Evolutionary conservation across 331 rosid species (phyloP), one percentile per base, ranked within the genome.

Genomic region (Rosa hybrid): DNA sequence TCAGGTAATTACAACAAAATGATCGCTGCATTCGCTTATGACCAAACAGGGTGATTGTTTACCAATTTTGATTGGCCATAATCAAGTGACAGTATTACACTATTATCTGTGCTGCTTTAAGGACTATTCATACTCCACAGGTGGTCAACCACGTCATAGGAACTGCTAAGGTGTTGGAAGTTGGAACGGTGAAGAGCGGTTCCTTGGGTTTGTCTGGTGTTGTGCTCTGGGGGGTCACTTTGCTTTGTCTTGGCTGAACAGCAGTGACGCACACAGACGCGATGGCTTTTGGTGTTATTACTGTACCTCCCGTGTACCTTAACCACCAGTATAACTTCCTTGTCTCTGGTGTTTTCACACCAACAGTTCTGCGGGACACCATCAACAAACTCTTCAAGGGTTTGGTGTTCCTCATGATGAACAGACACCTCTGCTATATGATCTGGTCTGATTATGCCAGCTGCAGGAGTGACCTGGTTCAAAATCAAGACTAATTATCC

Each of bases 301-400:
- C 91, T 63, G 84, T 87, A 88, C 23, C 86, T 86, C 63, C 98
- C 98, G 41, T 50, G 83, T 84, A 95, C 89, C 88, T 91, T 93
- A 69, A 95, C 92, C 75, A 88, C 83, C 87, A 95, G 84, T 63
- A 88, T 83, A 41, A 92, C 96, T 86, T 95, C 98, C 85, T 87
- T 89, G 84, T 95, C 98, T 87, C 87, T 91, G 68, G 95, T 86
- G 72, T 90, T 94, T 86, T 95, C 99, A 83, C 98, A 95, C 99
- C 99, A 95, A 34, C 88, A 86, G 84, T 89, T 95, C 44, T 88
- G 96, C 30, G 89, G 92, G 78, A 87, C 83, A 34, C 97, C 98
- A 79, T 95, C 97, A 49, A 93, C 90, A 84, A 89, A 95, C 80
- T 91, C 97, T 87, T 90, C 96, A 62, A 69, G 87, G 41, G 91